Evolutionary conservation across 2,329 filamentous ascomycete genomes (phyloP), one percentile per base, ranked within the genome.

Genomic region (Claviceps humidiphila): DNA sequence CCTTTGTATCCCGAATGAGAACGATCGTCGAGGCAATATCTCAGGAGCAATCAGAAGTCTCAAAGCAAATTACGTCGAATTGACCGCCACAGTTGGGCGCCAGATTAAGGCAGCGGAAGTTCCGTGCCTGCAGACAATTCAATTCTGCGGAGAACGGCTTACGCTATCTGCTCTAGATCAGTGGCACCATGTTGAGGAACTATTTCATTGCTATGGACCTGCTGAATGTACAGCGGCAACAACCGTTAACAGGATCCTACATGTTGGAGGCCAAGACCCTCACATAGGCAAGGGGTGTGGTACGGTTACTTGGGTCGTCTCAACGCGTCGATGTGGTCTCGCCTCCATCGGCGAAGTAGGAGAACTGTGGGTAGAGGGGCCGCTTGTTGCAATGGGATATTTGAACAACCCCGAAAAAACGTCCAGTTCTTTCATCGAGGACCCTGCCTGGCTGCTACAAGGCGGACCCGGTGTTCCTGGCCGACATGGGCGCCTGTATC

Each of bases 401-500:
- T n/a, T 50, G 9, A 38, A 51, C 22, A 41, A 51, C 14, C 40
- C 45, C 11, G 45, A 24, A 1, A 49, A 49, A 22, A 51, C 48
- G 2, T 45, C 20, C 6, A n/a, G 24, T 4, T 30, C 49, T 1
- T 54, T 54, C 30, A 48, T 51, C 3, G 17, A 16, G 1, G 22
- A 40, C 16, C 20, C 43, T 4, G 9, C 11, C n/a, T 46, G 47
- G 37, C 4, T 46, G 2, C 4, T 39, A 14, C 4, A 9, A 30
- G 26, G 16, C 51, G 53, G 0, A 51, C 59, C 20, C 17, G 22
- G 8, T 22, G 37, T 14, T 30, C 8, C 26, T 30, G 48, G 53
- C 1, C 1, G 54, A 34, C 9, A 0, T 1, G 30, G 56, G 0
- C 52, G 54, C 4, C 52, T 56, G 0, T 63, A 63, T 16, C 50